Evolutionary conservation across 345 rosid genomes (phyloP).

Genomic region (Eucalyptus victrix): DNA sequence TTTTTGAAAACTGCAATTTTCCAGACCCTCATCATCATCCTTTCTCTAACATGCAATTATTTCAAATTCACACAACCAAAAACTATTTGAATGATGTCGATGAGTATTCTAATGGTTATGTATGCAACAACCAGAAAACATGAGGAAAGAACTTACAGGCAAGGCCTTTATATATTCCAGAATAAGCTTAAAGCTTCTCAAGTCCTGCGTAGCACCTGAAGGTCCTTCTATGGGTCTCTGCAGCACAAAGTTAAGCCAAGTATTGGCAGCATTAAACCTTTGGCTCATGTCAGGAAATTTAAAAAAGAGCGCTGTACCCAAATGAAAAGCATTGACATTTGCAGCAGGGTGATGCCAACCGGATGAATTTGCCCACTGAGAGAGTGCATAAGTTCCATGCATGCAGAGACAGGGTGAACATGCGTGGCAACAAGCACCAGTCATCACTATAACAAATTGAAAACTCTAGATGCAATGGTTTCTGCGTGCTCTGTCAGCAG

Average conservation of each 20-base stretch:
- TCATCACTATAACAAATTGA: neutral
- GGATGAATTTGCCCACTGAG: neutral
- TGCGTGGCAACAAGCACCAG: neutral
- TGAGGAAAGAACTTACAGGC: constrained; percentile 49
- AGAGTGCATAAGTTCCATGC: neutral
- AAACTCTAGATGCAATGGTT: neutral
- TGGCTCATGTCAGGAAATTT: neutral
- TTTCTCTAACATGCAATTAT: neutral
- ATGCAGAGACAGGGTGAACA: neutral
- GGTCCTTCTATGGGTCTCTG: constrained; percentile 73
- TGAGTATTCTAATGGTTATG: neutral
- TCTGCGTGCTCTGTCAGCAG: neutral
- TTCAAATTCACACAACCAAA: neutral
- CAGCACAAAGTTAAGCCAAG: constrained; percentile 3
- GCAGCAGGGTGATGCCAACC: neutral
- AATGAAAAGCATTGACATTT: neutral
- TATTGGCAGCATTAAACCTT: neutral
- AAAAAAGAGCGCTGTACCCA: neutral
- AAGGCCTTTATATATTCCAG: constrained; percentile 83
- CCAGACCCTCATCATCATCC: neutral
- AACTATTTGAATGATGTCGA: neutral
- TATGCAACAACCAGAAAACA: neutral
- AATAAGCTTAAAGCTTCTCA: constrained; percentile 76
- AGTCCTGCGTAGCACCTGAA: constrained; percentile 53
- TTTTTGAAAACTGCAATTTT: neutral